phyloP scores from a whole-genome alignment of 139 green algal genomes.

The Chlorella ohadii region DNA sequence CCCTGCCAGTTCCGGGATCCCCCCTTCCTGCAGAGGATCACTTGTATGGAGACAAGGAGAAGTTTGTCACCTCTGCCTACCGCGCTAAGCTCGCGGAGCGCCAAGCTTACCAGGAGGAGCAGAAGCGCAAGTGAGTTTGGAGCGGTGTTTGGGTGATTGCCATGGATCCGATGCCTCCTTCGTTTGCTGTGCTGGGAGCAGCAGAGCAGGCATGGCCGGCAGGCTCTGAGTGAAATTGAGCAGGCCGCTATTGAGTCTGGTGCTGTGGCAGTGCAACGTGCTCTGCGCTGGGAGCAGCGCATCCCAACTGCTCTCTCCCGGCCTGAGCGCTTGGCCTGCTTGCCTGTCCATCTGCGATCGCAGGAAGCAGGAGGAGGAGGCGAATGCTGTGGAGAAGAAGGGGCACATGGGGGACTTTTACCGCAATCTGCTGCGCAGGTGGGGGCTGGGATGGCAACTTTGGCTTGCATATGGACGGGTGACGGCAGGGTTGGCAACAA shows the following conservation, averaged over 20 bases:
- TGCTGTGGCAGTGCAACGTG: too few species aligned
- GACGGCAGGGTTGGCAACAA: too few species aligned
- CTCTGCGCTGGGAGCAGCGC: too few species aligned
- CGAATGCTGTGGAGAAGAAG: constrained; percentile 69
- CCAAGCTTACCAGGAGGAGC: constrained; percentile 69
- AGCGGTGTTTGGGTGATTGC: background rate
- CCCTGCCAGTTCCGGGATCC: background rate
- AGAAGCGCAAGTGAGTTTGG: constrained; percentile 55
- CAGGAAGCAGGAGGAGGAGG: constrained; percentile 76
- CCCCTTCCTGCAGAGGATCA: constrained; percentile 81
- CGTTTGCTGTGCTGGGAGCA: background rate
- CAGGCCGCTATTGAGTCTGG: too few species aligned
- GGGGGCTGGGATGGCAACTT: too few species aligned
- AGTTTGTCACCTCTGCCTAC: constrained; percentile 96
- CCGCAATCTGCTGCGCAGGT: constrained; percentile 76
- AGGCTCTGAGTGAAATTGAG: too few species aligned
- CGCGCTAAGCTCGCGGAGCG: constrained; percentile 95
- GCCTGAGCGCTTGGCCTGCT: too few species aligned
- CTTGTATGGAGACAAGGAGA: constrained; percentile 92
- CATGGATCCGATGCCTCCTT: too few species aligned
- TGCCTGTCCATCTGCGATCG: too few species aligned
- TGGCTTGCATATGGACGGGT: too few species aligned
- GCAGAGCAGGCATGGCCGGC: too few species aligned
- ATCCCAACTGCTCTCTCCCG: too few species aligned
- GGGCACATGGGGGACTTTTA: constrained; percentile 95